These are phyloP conservation scores for Gracilaria domingensis DNA, from an alignment of 23 red algal species.

Conservation along the genomic window DNA sequence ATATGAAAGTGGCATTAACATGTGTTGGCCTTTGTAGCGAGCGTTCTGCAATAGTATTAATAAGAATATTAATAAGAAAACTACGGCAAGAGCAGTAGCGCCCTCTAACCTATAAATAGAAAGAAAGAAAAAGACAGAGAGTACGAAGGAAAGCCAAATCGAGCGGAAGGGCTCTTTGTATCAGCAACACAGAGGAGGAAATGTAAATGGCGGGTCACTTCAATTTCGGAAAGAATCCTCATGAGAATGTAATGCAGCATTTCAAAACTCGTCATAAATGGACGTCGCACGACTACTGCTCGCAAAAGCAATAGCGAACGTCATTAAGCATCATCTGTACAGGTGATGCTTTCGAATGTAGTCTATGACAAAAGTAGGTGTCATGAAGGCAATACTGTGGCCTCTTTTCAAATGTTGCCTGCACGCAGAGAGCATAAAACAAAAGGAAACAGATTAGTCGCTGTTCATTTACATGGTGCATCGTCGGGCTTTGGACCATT, in stretches of 20 bases:
- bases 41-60: too few species aligned
- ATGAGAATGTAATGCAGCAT: neutral
- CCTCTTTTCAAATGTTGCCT: conserved; percentile 47
- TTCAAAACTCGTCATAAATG: neutral
- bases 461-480: too few species aligned
- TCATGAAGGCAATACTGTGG: conserved; percentile 54
- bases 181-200: neutral
- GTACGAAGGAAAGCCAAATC: neutral
- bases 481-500: conserved; percentile 3
- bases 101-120: too few species aligned
- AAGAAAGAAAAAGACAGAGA: too few species aligned
- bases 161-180: neutral
- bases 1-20: too few species aligned
- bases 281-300: neutral
- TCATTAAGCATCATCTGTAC: conserved; percentile 6
- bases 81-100: too few species aligned
- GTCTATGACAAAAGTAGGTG: conserved; percentile 40
- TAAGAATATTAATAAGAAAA: too few species aligned
- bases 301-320: neutral
- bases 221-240: too few species aligned
- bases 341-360: conserved; percentile 61
- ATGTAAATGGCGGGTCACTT: neutral
- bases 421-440: neutral
- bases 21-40: too few species aligned
- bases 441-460: conserved; percentile 10